Evolutionary conservation across 139 green algal species (phyloP).

Genomic region (Chlamydomonas incerta): DNA sequence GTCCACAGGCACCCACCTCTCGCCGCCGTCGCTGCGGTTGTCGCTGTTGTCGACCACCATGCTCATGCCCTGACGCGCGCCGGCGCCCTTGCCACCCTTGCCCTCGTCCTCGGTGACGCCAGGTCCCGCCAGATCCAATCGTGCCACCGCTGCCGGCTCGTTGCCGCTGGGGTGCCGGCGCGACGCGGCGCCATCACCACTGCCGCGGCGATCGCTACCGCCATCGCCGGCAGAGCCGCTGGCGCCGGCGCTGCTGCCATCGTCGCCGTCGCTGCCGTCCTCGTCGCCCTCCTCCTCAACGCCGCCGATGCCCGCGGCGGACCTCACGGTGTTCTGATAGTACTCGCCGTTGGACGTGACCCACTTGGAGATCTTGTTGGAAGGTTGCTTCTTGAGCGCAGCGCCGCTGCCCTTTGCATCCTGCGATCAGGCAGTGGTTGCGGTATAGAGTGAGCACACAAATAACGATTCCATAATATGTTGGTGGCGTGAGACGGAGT

Average conservation of each 20-base stretch:
- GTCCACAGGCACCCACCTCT: neutral
- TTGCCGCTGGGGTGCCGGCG: neutral
- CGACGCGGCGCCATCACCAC: neutral
- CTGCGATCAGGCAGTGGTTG: too few relatives aligned
- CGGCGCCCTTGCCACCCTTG: neutral
- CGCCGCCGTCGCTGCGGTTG: conserved; percentile 15
- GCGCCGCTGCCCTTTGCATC: too few relatives aligned
- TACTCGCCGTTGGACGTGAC: neutral
- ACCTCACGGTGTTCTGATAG: neutral
- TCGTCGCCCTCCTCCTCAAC: neutral
- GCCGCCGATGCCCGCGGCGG: neutral
- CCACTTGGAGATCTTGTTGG: conserved; percentile 4
- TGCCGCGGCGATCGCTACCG: neutral
- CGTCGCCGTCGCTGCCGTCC: neutral
- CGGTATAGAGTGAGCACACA: too few relatives aligned
- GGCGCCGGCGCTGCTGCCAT: neutral
- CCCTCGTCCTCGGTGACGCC: too few relatives aligned
- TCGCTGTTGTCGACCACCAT: neutral
- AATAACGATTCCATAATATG: too few relatives aligned
- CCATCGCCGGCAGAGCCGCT: neutral
- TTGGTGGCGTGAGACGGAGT: too few relatives aligned
- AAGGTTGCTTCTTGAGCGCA: neutral
- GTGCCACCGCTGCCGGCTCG: too few relatives aligned
- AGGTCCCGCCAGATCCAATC: too few relatives aligned
- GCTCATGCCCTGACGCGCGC: neutral